Evolutionary conservation across 805 yeast genomes (phyloP), one percentile per base, ranked within the genome.

Genomic region (Ogataea trehalophila): DNA sequence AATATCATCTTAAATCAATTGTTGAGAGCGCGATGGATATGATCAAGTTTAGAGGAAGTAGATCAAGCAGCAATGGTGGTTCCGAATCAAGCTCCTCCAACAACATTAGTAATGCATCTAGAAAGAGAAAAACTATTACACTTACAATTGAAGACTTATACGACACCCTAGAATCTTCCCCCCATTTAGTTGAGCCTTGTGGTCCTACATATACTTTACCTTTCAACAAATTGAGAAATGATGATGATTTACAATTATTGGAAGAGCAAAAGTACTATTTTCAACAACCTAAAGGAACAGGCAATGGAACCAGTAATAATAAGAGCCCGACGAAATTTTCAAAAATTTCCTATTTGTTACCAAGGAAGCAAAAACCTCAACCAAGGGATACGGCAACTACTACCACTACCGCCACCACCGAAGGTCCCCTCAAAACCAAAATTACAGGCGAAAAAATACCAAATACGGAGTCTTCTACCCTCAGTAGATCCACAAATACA

Each of bases 21-120:
- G 67, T 92, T 6, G 94, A 88, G 57, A 78, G 80, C 53, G 80
- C 89, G 2, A 76, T 88, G 39, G 95, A 87, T 59, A 76, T 82
- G 2, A 85, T 84, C 6, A 76, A 83, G 50, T 81, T 80, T 57
- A 69, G 90, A 43, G 76, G 74, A 53, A 70, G 72, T 41, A 76
- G 74, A 48, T 69, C 70, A 58, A 66, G 68, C 42, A 60, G 62
- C 46, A 41, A 31, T 17, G 38, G 37, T 16, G 48, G n/a, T n/a
- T 16, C 41, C 41, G 35, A 49, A 26, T 26, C 31, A 6, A 26
- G 31, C 43, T 31, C 50, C 52, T 3, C 42, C 4, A 39, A 33
- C 9, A 37, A 22, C 13, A 39, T 26, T 26, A 26, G 31, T 26
- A 26, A 26, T 26, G 31, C 9, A 15, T 37, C 37, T 20, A 44